Conservation (phyloP, 1,284 basidiomycete genomes). For the Leccinum subrobustum region DNA sequence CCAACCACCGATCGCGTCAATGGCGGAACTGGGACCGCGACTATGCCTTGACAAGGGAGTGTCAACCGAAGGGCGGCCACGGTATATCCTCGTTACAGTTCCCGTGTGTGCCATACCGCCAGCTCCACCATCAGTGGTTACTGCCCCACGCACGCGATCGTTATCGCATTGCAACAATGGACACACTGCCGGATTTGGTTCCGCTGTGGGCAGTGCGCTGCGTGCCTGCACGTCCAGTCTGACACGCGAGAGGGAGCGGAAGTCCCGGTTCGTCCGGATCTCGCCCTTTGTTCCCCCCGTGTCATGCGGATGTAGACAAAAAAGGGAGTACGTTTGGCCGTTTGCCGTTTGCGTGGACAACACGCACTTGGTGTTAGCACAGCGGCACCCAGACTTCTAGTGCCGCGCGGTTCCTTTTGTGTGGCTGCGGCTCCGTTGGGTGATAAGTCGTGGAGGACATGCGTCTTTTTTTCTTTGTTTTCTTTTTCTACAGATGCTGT, state of each 20-base stretch:
- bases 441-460: conserved; percentile 24
- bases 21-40: neutral
- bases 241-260: neutral
- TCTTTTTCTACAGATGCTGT: neutral
- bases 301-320: neutral
- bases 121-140: conserved; percentile 24
- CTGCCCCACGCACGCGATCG: conserved; percentile 11
- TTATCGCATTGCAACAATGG: conserved; percentile 24
- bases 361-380: conserved; percentile 18
- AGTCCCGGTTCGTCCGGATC: conserved; percentile 21
- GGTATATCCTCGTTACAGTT: conserved; percentile 16
- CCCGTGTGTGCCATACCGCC: conserved; percentile 6
- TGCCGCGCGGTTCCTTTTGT: conserved; percentile 11
- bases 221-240: neutral
- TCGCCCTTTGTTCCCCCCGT: conserved; percentile 8
- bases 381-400: neutral
- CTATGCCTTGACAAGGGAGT: neutral
- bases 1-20: conserved; percentile 13
- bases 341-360: conserved; percentile 25
- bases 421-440: conserved; percentile 20
- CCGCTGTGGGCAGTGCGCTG: conserved; percentile 15
- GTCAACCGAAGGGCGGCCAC: neutral
- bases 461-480: conserved; percentile 8
- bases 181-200: conserved; percentile 23
- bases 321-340: neutral